Evolutionary conservation across 352 stramenopile species (phyloP).

Genomic region (Globisporangium acanthophoron): DNA sequence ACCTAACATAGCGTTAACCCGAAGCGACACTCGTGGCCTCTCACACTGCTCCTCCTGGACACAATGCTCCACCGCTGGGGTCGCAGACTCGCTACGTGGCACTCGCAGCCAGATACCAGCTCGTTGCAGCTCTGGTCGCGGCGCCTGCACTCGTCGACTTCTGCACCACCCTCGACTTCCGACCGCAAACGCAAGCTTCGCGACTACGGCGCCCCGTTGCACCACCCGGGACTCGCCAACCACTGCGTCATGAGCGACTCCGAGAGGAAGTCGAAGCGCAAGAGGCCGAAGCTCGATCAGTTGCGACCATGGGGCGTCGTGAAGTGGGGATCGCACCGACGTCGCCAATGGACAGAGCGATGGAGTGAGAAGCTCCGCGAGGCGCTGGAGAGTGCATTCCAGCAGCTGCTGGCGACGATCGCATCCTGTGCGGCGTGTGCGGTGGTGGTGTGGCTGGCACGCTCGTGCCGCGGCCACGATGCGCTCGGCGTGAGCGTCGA

Average conservation of each 20-base stretch:
- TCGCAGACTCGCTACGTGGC: not conserved
- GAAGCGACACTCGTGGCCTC: not conserved
- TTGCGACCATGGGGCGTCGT: not conserved
- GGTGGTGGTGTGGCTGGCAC: not conserved
- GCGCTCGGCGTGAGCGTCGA: constrained; percentile 5
- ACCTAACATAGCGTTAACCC: not conserved
- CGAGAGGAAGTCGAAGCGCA: not conserved
- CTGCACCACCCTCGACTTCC: not conserved
- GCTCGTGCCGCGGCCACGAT: not conserved
- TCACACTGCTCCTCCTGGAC: not conserved
- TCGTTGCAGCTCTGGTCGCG: not conserved
- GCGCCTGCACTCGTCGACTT: too few relatives aligned
- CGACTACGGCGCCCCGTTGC: not conserved
- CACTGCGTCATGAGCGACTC: not conserved
- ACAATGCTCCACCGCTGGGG: not conserved
- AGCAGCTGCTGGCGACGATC: constrained; percentile 4
- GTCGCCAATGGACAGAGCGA: not conserved
- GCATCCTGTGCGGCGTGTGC: not conserved
- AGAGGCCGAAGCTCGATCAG: not conserved
- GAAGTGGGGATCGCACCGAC: not conserved
- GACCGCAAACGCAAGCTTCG: not conserved
- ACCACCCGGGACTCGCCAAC: too few relatives aligned
- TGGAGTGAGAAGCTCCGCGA: not conserved
- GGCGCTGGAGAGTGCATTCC: not conserved
- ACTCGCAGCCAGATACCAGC: too few relatives aligned